Evolutionary conservation across 1,284 basidiomycete species (phyloP).

Genomic region (Vanrija sp.): DNA sequence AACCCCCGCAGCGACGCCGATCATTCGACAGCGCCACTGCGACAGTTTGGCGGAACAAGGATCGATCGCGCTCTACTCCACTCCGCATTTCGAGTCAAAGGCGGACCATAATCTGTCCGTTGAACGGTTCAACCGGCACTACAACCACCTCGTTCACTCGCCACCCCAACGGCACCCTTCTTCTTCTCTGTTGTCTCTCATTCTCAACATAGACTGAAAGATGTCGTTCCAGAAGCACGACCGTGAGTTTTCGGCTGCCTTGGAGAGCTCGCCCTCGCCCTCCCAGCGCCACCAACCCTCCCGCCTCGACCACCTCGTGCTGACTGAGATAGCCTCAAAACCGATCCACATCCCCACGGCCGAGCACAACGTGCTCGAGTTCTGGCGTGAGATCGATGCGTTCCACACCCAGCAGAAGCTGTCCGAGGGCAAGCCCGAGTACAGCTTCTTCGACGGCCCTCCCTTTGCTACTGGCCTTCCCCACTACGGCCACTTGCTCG

Average conservation of each 20-base stretch:
- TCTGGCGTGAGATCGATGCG: slow-evolving; percentile 96
- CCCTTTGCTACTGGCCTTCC: slow-evolving; percentile 97
- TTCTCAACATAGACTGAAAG: background rate
- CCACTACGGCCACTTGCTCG: slow-evolving; percentile 82
- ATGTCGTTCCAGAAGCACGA: slow-evolving; percentile 71
- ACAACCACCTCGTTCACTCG: background rate
- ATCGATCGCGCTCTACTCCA: background rate
- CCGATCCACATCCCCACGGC: slow-evolving; percentile 85
- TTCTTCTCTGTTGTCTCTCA: too few relatives aligned
- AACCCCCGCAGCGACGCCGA: too few relatives aligned
- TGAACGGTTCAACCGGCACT: too few relatives aligned
- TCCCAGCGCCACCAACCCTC: background rate
- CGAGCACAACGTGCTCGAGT: slow-evolving; percentile 86
- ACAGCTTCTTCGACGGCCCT: slow-evolving; percentile 95
- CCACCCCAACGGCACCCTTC: background rate
- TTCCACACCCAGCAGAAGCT: slow-evolving; percentile 92
- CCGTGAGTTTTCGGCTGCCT: slow-evolving; percentile 54
- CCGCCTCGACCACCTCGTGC: background rate
- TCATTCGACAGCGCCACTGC: too few relatives aligned
- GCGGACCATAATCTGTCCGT: too few relatives aligned
- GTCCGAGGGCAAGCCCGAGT: slow-evolving; percentile 80
- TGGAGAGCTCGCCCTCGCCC: background rate
- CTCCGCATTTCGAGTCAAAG: background rate
- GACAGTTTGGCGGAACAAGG: too few relatives aligned
- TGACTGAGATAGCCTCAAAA: slow-evolving; percentile 31